phyloP scores from a whole-genome alignment of 2,329 filamentous ascomycete species.

The Aureobasidium pullulans region DNA sequence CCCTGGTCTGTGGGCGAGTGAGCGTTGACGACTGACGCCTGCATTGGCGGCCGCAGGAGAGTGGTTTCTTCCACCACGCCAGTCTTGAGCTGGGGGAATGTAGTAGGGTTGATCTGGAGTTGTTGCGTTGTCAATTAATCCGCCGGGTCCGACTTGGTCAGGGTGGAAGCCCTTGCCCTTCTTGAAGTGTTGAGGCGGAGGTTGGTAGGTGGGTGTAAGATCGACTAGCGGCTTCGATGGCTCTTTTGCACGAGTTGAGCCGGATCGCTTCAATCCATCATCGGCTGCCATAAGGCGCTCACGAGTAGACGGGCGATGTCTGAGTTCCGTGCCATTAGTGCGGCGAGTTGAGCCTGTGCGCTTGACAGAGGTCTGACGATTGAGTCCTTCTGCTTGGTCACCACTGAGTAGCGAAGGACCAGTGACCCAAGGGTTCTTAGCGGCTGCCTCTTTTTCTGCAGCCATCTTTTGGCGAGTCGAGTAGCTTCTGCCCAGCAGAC shows the following conservation, averaged over 20 bases:
- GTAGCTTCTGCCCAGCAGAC: constrained; percentile 45
- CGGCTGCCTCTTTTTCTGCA: constrained; percentile 30
- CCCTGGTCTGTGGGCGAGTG: neutral
- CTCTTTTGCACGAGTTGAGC: constrained; percentile 31
- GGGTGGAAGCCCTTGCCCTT: constrained; percentile 44
- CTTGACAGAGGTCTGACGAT: constrained; percentile 14
- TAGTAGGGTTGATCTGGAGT: constrained; percentile 35
- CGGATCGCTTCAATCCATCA: constrained; percentile 35
- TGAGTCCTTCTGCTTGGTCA: constrained; percentile 12
- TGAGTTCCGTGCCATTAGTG: constrained; percentile 13
- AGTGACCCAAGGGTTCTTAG: constrained; percentile 44
- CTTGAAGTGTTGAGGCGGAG: constrained; percentile 52
- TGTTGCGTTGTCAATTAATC: constrained; percentile 40
- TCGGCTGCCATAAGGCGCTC: constrained; percentile 15
- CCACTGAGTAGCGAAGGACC: constrained; percentile 52
- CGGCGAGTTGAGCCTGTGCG: constrained; percentile 29
- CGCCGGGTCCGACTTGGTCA: constrained; percentile 28
- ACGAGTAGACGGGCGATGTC: constrained; percentile 13
- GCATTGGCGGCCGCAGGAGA: neutral
- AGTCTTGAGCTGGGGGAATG: constrained; percentile 37
- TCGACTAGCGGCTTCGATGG: constrained; percentile 59
- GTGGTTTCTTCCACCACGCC: constrained; percentile 29
- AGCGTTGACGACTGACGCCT: neutral
- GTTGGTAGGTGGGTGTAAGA: constrained; percentile 56
- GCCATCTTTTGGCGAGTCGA: constrained; percentile 37